Conservation (phyloP, 768 basidiomycete genomes). For the Galerina sulciceps region DNA sequence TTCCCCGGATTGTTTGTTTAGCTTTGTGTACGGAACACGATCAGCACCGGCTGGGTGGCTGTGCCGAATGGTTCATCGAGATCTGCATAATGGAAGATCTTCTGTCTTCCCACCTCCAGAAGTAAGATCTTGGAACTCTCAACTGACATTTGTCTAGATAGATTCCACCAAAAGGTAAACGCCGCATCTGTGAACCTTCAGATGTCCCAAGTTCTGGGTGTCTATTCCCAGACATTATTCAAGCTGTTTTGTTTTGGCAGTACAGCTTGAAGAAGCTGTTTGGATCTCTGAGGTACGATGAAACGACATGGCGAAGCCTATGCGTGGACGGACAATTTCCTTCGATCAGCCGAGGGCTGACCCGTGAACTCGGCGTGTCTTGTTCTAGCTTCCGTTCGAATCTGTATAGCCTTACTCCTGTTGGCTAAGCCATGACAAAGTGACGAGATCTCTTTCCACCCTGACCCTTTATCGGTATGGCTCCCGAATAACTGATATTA, state of each 20-base stretch:
- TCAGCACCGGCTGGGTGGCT: slow-evolving; percentile 22
- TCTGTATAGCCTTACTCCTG: slow-evolving; percentile 40
- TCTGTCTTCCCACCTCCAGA: slow-evolving; percentile 15
- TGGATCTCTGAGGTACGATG: slow-evolving; percentile 15
- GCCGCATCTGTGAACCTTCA: slow-evolving; percentile 30
- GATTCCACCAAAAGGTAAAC: slow-evolving; percentile 36
- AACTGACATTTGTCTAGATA: slow-evolving; percentile 25
- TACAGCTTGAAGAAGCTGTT: slow-evolving; percentile 10
- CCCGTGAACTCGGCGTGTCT: slow-evolving; percentile 26
- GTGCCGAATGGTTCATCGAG: slow-evolving; percentile 16
- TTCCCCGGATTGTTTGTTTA: background rate
- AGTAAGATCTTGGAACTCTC: slow-evolving; percentile 24
- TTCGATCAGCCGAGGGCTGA: slow-evolving; percentile 32
- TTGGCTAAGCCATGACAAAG: slow-evolving; percentile 32
- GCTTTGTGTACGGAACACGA: slow-evolving; percentile 24
- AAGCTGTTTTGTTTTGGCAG: slow-evolving; percentile 24
- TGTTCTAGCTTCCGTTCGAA: slow-evolving; percentile 27
- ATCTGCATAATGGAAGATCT: slow-evolving; percentile 20
- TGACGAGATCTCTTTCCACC: slow-evolving; percentile 33
- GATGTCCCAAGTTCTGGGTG: slow-evolving; percentile 11
- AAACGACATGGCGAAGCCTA: slow-evolving; percentile 6
- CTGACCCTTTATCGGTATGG: slow-evolving; percentile 27
- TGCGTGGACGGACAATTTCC: slow-evolving; percentile 28
- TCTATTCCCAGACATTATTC: slow-evolving; percentile 23
- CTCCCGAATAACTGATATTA: slow-evolving; percentile 39